These are phyloP conservation scores for Eimeria praecox DNA, from an alignment of 169 alveolate genomes.

Conservation along the genomic window DNA sequence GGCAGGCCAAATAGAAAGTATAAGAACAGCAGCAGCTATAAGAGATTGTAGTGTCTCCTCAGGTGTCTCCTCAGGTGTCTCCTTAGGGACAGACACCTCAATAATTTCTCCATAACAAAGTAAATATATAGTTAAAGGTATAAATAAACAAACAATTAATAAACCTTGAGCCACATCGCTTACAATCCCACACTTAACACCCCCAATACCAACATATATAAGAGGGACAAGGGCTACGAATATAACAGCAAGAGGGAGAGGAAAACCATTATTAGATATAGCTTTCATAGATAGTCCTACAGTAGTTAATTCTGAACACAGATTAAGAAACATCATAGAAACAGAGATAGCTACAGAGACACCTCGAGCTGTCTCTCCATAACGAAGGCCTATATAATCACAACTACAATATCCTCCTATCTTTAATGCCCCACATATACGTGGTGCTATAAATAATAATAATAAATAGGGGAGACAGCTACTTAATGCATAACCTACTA, in stretches of 20 bases:
- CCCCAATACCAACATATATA: constrained; percentile 70
- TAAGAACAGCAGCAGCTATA: constrained; percentile 65
- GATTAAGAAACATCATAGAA: constrained; percentile 64
- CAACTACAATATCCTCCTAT: constrained; percentile 32
- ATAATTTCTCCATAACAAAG: not conserved
- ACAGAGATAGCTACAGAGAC: constrained; percentile 64
- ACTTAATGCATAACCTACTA: constrained; percentile 70
- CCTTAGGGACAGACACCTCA: not conserved
- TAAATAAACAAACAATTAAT: constrained; percentile 11
- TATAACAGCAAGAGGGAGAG: constrained; percentile 45
- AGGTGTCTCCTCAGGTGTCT: not conserved
- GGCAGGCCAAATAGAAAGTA: constrained; percentile 69
- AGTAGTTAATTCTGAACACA: constrained; percentile 79
- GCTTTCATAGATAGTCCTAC: constrained; percentile 72
- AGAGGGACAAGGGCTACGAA: constrained; percentile 78
- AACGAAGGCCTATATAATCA: constrained; percentile 68
- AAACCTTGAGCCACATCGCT: constrained; percentile 69
- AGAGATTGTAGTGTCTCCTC: not conserved
- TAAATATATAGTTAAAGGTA: constrained; percentile 53
- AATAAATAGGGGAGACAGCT: constrained; percentile 65
- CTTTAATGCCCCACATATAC: not conserved
- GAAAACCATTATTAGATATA: constrained; percentile 12
- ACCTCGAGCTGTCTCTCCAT: constrained; percentile 66
- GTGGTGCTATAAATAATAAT: constrained; percentile 67
- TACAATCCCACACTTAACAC: constrained; percentile 64